A percentile compares a stretch with the other conserved stretches of the same genome.
phyloP scores from a whole-genome alignment of 768 basidiomycete genomes.

The Trametes meyenii region DNA sequence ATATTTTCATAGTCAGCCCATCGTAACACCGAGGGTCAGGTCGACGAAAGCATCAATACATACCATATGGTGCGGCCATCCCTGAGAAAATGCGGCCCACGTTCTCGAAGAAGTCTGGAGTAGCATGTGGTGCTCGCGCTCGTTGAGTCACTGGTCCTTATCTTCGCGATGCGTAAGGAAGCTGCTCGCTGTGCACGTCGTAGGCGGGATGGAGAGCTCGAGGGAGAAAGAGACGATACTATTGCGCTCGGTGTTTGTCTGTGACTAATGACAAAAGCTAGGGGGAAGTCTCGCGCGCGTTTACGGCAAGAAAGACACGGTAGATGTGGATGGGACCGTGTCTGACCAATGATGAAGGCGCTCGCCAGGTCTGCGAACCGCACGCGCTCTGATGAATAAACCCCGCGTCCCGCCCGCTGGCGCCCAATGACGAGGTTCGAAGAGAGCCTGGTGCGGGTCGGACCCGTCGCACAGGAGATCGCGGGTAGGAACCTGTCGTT shows the following conservation, averaged over 20 bases:
- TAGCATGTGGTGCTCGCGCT: conserved; percentile 21
- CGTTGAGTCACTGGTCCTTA: conserved; percentile 16
- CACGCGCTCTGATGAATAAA: not conserved
- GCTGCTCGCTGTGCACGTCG: not conserved
- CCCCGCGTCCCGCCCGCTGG: not conserved
- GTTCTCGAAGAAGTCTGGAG: conserved; percentile 17
- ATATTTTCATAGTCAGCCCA: not conserved
- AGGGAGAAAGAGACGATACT: not conserved
- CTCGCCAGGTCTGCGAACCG: not conserved
- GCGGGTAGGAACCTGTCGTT: conserved; percentile 8
- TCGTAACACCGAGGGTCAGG: not conserved
- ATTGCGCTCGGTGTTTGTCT: not conserved
- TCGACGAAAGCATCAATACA: conserved; percentile 11
- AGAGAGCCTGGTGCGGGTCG: conserved; percentile 1
- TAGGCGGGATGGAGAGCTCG: not conserved
- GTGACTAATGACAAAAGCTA: not conserved
- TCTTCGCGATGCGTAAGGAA: not conserved
- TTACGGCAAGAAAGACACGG: conserved; percentile 12
- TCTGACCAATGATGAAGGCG: too few species aligned
- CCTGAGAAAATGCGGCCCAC: conserved; percentile 23
- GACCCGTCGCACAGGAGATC: conserved; percentile 5
- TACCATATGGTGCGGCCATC: conserved; percentile 18
- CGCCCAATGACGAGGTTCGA: not conserved
- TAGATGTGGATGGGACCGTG: not conserved
- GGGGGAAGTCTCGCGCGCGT: not conserved